Base-by-base conservation (phyloP, 257 asterid species). In the Solanum bulbocastanum region DNA sequence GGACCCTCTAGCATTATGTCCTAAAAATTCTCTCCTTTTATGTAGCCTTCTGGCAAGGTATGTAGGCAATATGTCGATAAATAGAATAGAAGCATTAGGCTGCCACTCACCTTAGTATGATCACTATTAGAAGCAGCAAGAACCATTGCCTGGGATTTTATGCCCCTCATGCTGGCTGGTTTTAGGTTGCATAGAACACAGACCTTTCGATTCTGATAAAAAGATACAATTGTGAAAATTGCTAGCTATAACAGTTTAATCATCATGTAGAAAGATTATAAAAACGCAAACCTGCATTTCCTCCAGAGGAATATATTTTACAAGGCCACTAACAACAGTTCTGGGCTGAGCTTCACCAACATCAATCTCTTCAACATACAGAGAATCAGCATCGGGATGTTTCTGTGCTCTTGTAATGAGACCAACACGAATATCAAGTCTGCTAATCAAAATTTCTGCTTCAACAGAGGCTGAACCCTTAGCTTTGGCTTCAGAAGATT, bases 181-280 rank as follows among this genome's bases (percentile, higher is more conserved):
- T 96, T 97, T 91, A 97, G 96, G 94, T 97, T 97, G 93, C 99
- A 97, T 73, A 97, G 98, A 86, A 97, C 98, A 36, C 99, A 97
- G 58, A 97, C 99, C 92, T 92, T 97, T 84, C 98, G 99, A 86
- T 96, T 95, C 99, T 97, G 92, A 86, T 35, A 87, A 20, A 76
- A 23, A 88, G 87, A 84, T 9, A 14, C 22, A 83, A 37, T 25
- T 40, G 85, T 22, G 14, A 83, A 46, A 69, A 87, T 32, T 14
- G 42, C 85, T 66, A 25, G 73, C 20, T 66, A 5, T 42, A 27
- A 79, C 39, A 27, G 60, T 79, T 25, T 25, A 42, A 44, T 79
- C 37, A 78, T 25, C 66, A 79, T 76, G 25, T n/a, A 86, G 60
- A 72, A 33, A 88, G 30, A 69, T 98, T 94, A 89, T 18, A 46